Conservation (phyloP, 306 rosid species). For the peach (Prunus persica) region DNA sequence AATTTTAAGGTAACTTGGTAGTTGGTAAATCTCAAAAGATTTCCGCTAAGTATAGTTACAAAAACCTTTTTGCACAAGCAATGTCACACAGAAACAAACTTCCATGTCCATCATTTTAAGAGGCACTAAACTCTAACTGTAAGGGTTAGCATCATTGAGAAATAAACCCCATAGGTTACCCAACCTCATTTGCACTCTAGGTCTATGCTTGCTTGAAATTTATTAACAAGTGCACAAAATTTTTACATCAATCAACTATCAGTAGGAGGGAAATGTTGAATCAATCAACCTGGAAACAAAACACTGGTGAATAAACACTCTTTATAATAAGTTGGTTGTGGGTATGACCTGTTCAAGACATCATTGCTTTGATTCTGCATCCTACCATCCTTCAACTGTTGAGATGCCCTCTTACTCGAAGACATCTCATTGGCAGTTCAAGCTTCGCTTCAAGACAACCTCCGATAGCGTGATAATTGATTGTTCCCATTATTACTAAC, state of each 20-base stretch:
- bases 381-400: conserved; percentile 20
- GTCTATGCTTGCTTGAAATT: background rate
- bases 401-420: conserved; percentile 29
- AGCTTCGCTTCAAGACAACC: conserved; percentile 24
- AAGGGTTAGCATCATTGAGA: background rate
- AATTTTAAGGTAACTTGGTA: background rate
- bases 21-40: background rate
- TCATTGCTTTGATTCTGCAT: conserved; percentile 25
- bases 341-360: conserved; percentile 27
- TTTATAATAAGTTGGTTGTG: background rate
- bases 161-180: background rate
- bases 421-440: conserved; percentile 39
- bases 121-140: background rate
- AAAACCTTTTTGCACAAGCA: background rate
- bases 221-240: background rate
- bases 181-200: background rate
- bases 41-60: background rate
- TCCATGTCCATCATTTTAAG: background rate
- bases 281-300: conserved; percentile 18
- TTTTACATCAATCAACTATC: background rate
- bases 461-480: conserved; percentile 10
- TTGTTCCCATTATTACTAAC: conserved; percentile 25
- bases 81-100: background rate
- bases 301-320: background rate
- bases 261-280: background rate